Conservation (phyloP, 352 stramenopile species). For the Pythium pyrilobum region DNA sequence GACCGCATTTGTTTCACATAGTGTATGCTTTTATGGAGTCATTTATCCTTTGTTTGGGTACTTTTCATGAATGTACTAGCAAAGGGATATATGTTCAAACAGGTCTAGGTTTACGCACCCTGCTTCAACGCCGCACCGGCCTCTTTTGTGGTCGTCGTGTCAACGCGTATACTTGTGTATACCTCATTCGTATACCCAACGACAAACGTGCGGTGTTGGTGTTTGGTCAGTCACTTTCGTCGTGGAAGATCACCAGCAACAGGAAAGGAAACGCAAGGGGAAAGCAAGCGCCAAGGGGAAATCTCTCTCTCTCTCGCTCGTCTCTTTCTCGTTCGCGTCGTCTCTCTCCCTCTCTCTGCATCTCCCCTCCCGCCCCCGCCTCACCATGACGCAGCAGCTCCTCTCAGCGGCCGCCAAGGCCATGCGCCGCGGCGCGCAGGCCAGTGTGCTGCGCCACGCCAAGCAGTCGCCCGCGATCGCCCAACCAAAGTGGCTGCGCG, state of each 20-base stretch:
- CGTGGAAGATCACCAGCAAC: background rate
- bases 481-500: constrained; percentile 27
- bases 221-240: constrained; percentile 1
- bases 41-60: background rate
- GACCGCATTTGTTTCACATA: background rate
- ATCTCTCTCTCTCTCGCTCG: too few relatives aligned
- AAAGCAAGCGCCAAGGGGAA: too few relatives aligned
- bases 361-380: background rate
- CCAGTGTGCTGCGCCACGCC: constrained; percentile 22
- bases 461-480: constrained; percentile 9
- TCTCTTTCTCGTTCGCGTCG: background rate
- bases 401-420: constrained; percentile 45
- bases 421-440: constrained; percentile 38
- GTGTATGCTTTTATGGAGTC: background rate
- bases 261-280: background rate
- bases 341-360: background rate
- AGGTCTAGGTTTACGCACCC: constrained; percentile 10
- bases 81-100: background rate
- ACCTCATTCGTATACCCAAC: constrained; percentile 9
- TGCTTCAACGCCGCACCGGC: background rate
- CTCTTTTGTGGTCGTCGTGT: constrained; percentile 3
- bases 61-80: too few relatives aligned
- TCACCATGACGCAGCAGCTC: constrained; percentile 54
- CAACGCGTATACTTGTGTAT: constrained; percentile 7
- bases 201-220: constrained; percentile 10